These are phyloP conservation scores for Hymenoscyphus scutula DNA, from an alignment of 2,329 filamentous ascomycete species.

Conservation along the genomic window DNA sequence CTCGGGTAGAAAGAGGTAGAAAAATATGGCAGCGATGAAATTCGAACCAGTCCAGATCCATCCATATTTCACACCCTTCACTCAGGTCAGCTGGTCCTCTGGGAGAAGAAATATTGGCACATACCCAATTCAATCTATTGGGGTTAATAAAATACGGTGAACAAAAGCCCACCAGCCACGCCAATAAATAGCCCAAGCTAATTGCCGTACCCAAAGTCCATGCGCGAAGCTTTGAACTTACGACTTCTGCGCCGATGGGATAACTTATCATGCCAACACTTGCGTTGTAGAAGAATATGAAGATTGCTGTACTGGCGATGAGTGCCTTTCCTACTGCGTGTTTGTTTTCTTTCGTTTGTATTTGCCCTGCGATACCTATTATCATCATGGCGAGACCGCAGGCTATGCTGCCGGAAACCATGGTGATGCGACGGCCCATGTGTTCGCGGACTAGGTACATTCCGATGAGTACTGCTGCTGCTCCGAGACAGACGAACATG, in stretches of 20 bases:
- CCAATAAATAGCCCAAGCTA: slow-evolving; percentile 40
- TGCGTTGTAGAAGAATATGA: slow-evolving; percentile 38
- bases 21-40: slow-evolving; percentile 37
- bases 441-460: slow-evolving; percentile 35
- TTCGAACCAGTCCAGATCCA: slow-evolving; percentile 41
- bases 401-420: slow-evolving; percentile 35
- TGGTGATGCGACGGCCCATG: slow-evolving; percentile 35
- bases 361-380: slow-evolving; percentile 37
- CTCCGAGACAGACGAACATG: slow-evolving; percentile 38
- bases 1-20: slow-evolving; percentile 41
- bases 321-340: slow-evolving; percentile 31
- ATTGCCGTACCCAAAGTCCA: slow-evolving; percentile 45
- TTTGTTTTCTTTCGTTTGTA: slow-evolving; percentile 28
- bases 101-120: slow-evolving; percentile 23
- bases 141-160: slow-evolving; percentile 39
- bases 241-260: slow-evolving; percentile 20
- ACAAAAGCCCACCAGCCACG: slow-evolving; percentile 38
- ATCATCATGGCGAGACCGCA: slow-evolving; percentile 38
- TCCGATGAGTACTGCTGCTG: slow-evolving; percentile 36
- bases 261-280: slow-evolving; percentile 31
- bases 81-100: slow-evolving; percentile 19
- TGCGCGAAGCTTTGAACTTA: slow-evolving; percentile 46
- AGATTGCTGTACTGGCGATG: slow-evolving; percentile 36
- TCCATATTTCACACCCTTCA: slow-evolving; percentile 39
- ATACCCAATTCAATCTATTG: slow-evolving; percentile 37